Conservation (phyloP, 140 eudicot species). For the Senecio squalidus region DNA sequence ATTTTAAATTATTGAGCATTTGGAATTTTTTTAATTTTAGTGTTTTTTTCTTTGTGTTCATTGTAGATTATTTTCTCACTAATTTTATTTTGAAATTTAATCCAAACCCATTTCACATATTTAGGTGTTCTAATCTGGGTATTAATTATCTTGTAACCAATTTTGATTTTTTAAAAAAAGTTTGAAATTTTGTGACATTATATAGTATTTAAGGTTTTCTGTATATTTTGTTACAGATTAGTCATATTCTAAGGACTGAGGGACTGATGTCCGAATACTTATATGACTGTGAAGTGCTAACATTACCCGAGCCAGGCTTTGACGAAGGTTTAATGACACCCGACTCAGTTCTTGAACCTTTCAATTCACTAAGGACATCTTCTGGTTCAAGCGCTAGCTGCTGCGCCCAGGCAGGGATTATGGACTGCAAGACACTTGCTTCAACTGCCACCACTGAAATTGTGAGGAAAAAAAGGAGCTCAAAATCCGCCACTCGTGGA, state of each 20-base stretch:
- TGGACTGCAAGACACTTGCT: conserved; percentile 26
- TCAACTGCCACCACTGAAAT: conserved; percentile 61
- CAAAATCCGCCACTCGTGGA: conserved; percentile 18
- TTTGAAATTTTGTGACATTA: neutral
- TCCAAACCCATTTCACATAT: neutral
- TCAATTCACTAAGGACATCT: conserved; percentile 37
- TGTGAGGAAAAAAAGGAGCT: conserved; percentile 58
- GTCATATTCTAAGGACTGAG: conserved; percentile 31
- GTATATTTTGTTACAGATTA: conserved; percentile 31
- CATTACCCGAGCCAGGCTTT: conserved; percentile 42
- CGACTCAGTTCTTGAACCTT: conserved; percentile 62
- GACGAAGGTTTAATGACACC: conserved; percentile 72
- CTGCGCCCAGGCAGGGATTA: conserved; percentile 14
- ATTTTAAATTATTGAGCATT: too few relatives aligned
- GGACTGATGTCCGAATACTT: conserved; percentile 37
- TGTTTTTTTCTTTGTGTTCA: too few relatives aligned
- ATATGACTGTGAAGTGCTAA: conserved; percentile 34
- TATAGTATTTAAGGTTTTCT: neutral
- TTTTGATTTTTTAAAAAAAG: neutral
- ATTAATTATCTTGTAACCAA: neutral
- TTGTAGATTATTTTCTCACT: neutral
- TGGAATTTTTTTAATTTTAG: too few relatives aligned
- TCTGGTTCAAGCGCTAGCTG: conserved; percentile 54
- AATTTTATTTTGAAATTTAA: neutral
- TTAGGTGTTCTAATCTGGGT: neutral